Evolutionary conservation across 2,329 filamentous ascomycete genomes (phyloP).

Genomic region (Colletotrichum gloeosporioides): DNA sequence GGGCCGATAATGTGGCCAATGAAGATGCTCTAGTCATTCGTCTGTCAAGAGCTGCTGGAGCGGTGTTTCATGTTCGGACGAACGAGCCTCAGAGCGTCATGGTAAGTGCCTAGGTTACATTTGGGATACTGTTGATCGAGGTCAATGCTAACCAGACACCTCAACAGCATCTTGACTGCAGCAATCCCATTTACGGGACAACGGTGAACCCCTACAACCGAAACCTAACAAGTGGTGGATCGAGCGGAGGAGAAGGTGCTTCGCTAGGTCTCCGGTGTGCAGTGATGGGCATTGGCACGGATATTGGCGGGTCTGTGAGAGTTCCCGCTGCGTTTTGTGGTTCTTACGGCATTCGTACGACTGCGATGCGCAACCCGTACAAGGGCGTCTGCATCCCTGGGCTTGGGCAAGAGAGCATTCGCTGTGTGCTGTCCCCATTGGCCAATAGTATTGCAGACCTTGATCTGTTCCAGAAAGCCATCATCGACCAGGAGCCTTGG

Average conservation of each 20-base stretch:
- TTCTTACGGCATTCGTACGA: conserved; percentile 46
- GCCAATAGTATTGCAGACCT: conserved; percentile 35
- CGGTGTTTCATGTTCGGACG: conserved; percentile 46
- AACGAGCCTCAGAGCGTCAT: conserved; percentile 46
- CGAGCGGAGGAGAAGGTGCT: conserved; percentile 48
- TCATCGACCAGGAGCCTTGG: conserved; percentile 46
- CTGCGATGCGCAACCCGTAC: conserved; percentile 33
- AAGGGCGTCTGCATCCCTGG: conserved; percentile 31
- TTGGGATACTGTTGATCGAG: accelerated
- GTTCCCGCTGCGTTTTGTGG: conserved; percentile 49
- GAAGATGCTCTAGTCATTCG: conserved; percentile 37
- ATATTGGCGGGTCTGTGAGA: conserved; percentile 52
- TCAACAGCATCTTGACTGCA: conserved; percentile 28
- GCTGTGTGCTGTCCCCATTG: conserved; percentile 25
- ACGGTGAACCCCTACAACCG: conserved; percentile 45
- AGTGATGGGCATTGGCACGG: conserved; percentile 47
- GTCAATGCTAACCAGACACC: accelerated
- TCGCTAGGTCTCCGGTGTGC: conserved; percentile 45
- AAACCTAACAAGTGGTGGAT: conserved; percentile 43
- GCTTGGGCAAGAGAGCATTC: conserved; percentile 40
- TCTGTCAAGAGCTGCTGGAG: conserved; percentile 36
- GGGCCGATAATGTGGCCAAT: conserved; percentile 37
- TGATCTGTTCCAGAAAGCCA: conserved; percentile 39
- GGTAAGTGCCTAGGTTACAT: neutral
- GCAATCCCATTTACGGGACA: conserved; percentile 44